These are phyloP conservation scores for Protomyces lactucae-debilis DNA, from an alignment of 1,139 yeast species.

Conservation along the genomic window DNA sequence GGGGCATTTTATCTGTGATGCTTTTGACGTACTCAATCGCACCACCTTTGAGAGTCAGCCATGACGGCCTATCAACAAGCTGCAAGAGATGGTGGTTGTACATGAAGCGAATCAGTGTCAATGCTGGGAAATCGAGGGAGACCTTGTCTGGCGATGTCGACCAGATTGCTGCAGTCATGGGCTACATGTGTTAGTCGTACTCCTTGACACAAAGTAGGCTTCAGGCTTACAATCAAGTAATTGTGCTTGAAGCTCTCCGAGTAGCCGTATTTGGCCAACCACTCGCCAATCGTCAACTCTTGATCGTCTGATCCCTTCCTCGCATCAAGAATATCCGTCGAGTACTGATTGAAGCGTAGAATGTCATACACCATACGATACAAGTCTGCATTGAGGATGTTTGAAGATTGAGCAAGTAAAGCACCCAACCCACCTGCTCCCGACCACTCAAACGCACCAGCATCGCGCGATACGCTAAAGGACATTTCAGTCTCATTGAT, in stretches of 20 bases:
- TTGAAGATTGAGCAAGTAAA: constrained; percentile 9
- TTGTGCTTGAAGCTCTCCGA: constrained; percentile 19
- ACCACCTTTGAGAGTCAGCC: constrained; percentile 22
- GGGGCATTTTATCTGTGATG: constrained; percentile 23
- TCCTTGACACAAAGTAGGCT: neutral
- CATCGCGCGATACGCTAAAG: constrained; percentile 21
- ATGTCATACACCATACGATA: constrained; percentile 17
- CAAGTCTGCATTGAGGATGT: constrained; percentile 10
- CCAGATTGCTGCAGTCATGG: constrained; percentile 26
- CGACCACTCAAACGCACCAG: constrained; percentile 23
- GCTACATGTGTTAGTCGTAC: neutral
- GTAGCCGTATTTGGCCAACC: constrained; percentile 14
- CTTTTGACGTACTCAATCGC: constrained; percentile 11
- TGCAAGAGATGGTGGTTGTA: constrained; percentile 25
- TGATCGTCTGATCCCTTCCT: constrained; percentile 2
- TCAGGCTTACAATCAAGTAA: constrained; percentile 16
- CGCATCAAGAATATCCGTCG: constrained; percentile 18
- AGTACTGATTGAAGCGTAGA: constrained; percentile 21
- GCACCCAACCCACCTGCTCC: constrained; percentile 11
- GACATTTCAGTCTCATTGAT: constrained; percentile 21
- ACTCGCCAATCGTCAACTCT: constrained; percentile 11
- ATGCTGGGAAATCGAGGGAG: constrained; percentile 20
- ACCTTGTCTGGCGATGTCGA: constrained; percentile 24
- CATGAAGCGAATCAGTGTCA: constrained; percentile 20
- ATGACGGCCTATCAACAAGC: constrained; percentile 18